Evolutionary conservation across 1,284 basidiomycete genomes (phyloP), one percentile per base, ranked within the genome.

Genomic region (Cutaneotrichosporon cyanovorans): DNA sequence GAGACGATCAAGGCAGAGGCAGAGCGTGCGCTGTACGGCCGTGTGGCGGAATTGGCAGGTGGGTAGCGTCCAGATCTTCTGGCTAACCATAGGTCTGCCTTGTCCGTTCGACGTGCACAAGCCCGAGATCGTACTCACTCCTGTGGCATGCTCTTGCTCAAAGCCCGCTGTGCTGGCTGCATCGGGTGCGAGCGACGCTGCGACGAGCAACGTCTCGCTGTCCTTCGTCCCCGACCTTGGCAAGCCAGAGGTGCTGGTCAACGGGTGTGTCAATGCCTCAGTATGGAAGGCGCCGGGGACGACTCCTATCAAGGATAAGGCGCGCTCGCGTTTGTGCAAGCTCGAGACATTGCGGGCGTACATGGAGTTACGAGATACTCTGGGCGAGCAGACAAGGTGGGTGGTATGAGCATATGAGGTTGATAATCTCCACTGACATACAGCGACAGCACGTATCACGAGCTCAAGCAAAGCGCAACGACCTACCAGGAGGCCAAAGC

Each of bases 221-320:
- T 52, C 40, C 20, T 43, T 22, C 48, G 18, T 58, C 34, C 44
- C 58, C 32, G 42, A 45, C 25, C n/a, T 81, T 79, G 1, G 82
- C 77, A 56, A 82, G 82, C 54, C 84, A 81, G 84, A 66, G 47
- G 64, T 62, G 16, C 30, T 60, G 16, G 34, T 51, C 36, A 50
- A 52, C 37, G 55, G 51, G n/a, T 33, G 49, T 39, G 40, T 50
- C 6, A 30, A 57, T 18, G 35, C 44, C 14, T 50, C 45, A 18
- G 42, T 51, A 6, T 77, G 30, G 66, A 60, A 59, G 40, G 31
- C 58, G 9, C 63, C 62, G 1, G 63, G 65, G 1, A 40, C 16
- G 5, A 39, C n/a, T 7, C 49, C 58, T 12, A 34, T 66, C 4
- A 55, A 52, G 18, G 51, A 56, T 10, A 60, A 58, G 42, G 53